Base-by-base conservation (phyloP, 306 rosid species). In the Dalbergia cultrata region DNA sequence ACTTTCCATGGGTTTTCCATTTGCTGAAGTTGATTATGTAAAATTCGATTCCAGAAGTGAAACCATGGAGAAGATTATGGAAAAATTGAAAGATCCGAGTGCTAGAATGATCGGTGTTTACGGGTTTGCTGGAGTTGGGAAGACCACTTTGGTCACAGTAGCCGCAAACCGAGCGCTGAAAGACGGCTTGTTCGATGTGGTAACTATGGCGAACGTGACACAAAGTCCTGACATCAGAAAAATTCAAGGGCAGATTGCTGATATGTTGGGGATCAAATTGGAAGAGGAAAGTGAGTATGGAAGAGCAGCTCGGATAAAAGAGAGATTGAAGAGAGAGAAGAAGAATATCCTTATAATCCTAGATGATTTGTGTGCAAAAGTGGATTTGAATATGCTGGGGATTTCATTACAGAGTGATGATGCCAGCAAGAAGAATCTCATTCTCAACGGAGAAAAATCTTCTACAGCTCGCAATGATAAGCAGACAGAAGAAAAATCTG, bases 181-280 rank as follows among this genome's bases (percentile, higher is more conserved):
- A 26, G 31, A 54, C 7, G 18, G 41, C n/a, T 14, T 65, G 19
- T 64, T 64, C 54, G 11, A 19, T 13, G 41, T 12, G 13, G 54
- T 76, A 21, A 31, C 50, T 8, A 35, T 61, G 69, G 79, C 61
- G 18, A 75, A 45, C 7, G 37, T 75, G 9, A 61, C 70, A 6
- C 45, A 41, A 17, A 44, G 9, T 18, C 70, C 80, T 5, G 50
- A 65, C 45, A 18, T 83, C n/a, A 72, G 11, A 57, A 71, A 65
- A 58, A 57, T 72, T 59, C 86, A 83, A 59, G 77, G 72, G 22
- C 72, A 83, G 12, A 57, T 82, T 21, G 85, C 49, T 7, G 85
- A 67, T 10, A 21, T 7, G 67, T n/a, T 75, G 10, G 81, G 83
- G 18, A 41, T 78, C 6, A 13, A 3, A 47, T 18, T 83, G 33